Evolutionary conservation across 768 basidiomycete species (phyloP).

Genomic region (Mrakia gelida): DNA sequence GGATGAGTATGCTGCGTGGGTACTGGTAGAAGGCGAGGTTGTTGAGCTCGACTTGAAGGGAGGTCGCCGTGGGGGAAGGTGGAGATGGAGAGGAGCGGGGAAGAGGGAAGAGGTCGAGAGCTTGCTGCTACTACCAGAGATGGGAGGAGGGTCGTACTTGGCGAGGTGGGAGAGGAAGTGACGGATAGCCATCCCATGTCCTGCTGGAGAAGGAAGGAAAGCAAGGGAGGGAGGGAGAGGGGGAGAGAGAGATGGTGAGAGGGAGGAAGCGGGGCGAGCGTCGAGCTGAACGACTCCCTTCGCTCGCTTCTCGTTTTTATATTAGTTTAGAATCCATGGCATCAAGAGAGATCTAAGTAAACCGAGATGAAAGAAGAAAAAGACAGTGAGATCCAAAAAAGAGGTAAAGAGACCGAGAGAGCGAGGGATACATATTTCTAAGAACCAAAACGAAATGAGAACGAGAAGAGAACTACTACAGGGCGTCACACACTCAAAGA

Average conservation of each 20-base stretch:
- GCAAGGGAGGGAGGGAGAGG: neutral
- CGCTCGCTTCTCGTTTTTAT: no score
- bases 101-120: neutral
- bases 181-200: neutral
- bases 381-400: no score
- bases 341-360: neutral
- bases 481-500: neutral
- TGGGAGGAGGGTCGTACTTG: neutral
- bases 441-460: neutral
- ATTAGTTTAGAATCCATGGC: neutral
- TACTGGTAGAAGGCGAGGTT: neutral
- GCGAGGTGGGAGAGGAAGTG: neutral
- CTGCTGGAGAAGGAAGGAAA: neutral
- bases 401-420: no score
- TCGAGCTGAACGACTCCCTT: neutral
- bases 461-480: neutral
- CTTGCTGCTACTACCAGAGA: neutral
- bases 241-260: neutral
- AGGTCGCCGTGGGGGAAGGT: neutral
- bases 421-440: no score
- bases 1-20: no score
- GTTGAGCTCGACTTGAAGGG: neutral
- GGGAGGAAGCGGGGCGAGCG: neutral
- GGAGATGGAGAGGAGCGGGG: slow-evolving; percentile 3
- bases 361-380: neutral